Base-by-base conservation (phyloP, 139 green algal species). In the Coelastrella sp. region DNA sequence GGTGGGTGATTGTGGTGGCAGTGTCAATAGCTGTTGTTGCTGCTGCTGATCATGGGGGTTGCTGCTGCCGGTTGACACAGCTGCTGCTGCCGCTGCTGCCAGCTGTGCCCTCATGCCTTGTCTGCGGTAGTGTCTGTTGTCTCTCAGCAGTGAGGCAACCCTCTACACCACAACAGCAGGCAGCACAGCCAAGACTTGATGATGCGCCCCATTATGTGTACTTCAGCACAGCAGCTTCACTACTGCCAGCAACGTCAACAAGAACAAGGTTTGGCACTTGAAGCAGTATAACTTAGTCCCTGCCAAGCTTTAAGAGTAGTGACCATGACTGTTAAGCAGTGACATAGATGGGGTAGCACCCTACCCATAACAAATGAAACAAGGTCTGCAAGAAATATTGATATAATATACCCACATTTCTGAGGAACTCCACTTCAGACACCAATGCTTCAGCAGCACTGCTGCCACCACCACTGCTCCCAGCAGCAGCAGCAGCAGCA, bases 361-460 rank as follows among this genome's bases (percentile, higher is more conserved):
- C n/a, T n/a, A n/a, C n/a, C n/a, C n/a, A n/a, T n/a, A n/a, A n/a
- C n/a, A n/a, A n/a, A n/a, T n/a, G n/a, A n/a, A n/a, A n/a, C n/a
- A n/a, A n/a, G n/a, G n/a, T n/a, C n/a, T n/a, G n/a, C n/a, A n/a
- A n/a, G n/a, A n/a, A n/a, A n/a, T n/a, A n/a, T n/a, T n/a, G n/a
- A n/a, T 23, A 27, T 63, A 23, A 17, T 79, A 23, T 8, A 41
- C 62, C 66, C 43, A 84, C 78, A 40, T 84, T 25, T 11, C 88
- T 64, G 53, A 93, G 74, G 81, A 86, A 93, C 4, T 57, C n/a
- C 2, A 91, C 57, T 77, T 93, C 89, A 2, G 67, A 41, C 71
- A 68, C 21, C 30, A 59, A 19, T 3, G 19, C 30, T 30, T 37
- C 41, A 40, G 13, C 34, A 34, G 30, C 72, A 45, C 30, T 34